Base-by-base conservation (phyloP, 164 flowering plant genomes). In the Echeveria elegans region DNA sequence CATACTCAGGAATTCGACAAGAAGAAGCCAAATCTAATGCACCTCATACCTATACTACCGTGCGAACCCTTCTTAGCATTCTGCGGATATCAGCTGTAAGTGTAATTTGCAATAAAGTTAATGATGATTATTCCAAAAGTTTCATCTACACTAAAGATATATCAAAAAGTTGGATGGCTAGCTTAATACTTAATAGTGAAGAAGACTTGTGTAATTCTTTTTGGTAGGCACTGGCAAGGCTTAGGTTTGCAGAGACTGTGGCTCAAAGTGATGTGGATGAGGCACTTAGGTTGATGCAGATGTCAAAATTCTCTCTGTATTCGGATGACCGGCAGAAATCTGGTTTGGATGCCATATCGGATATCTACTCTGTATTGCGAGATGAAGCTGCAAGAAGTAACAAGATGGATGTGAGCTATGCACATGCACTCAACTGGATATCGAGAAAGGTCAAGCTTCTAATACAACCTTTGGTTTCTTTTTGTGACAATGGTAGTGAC, bases 221-320 rank as follows among this genome's bases (percentile, higher is more conserved):
- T 59, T 65, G 67, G 23, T 78, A 95, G 99, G 97, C 99, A 72
- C 81, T 95, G 16, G 98, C 99, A 70, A 87, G 99, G 77, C 97
- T 95, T 19, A 84, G 99, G n/a, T 92, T 92, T 66, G 81, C 97
- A 14, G 89, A 88, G 37, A 77, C 83, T 32, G 92, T 95, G 61
- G 91, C 88, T 64, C 99, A 95, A 81, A 95, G 99, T 76, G 99
- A 95, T 77, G 97, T 95, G 68, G 99, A 95, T 69, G 99, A 95
- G 73, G 97, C 99, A 18, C 82, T 95, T 40, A 84, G 99, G 77
- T 72, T 92, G 74, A 95, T 95, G 96, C 97, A 92, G 76, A 95
- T 95, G 99, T 95, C 99, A 53, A 95, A 95, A 69, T 92, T 90
- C 77, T 95, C 98, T 26, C 75, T 95, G 70, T 92, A 95, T 73